Conservation (phyloP, 192 early-diverging fungal genomes). For the Rhizoclosmatium globosum region DNA sequence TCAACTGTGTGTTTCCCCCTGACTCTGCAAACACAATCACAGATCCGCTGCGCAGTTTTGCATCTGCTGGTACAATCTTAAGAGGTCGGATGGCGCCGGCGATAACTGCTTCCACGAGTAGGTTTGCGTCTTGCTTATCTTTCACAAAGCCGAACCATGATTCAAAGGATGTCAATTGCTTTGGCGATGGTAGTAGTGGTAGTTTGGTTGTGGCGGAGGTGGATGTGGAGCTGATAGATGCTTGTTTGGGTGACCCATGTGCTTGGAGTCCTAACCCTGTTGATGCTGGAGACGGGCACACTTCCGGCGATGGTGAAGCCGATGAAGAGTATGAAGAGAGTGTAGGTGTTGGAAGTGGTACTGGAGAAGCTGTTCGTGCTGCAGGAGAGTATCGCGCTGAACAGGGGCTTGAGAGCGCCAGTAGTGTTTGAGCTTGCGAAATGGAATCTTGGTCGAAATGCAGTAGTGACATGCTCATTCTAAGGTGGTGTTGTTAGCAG, state of each 20-base stretch:
- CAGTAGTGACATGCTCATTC: too few species aligned
- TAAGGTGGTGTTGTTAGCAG: too few species aligned
- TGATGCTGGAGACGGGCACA: background rate
- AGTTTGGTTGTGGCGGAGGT: background rate
- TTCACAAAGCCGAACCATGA: constrained; percentile 11
- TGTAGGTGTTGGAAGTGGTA: too few species aligned
- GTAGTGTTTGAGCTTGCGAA: too few species aligned
- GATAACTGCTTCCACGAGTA: constrained; percentile 14
- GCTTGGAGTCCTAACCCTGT: background rate
- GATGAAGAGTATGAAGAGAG: too few species aligned
- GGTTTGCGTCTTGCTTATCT: background rate
- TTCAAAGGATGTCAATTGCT: constrained; percentile 2
- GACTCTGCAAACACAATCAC: constrained; percentile 21
- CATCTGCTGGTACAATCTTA: constrained; percentile 11
- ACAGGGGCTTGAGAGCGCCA: too few species aligned
- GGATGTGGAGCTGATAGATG: background rate
- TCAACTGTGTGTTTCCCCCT: background rate
- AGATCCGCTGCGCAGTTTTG: constrained; percentile 9
- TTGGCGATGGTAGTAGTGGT: background rate
- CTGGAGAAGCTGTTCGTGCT: too few species aligned
- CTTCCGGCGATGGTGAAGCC: too few species aligned
- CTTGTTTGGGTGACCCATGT: background rate
- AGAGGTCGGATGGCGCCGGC: constrained; percentile 10
- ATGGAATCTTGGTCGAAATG: too few species aligned
- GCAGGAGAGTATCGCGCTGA: too few species aligned